Evolutionary conservation across 2,329 filamentous ascomycete species (phyloP).

Genomic region (Aspergillus puulaauensis): DNA sequence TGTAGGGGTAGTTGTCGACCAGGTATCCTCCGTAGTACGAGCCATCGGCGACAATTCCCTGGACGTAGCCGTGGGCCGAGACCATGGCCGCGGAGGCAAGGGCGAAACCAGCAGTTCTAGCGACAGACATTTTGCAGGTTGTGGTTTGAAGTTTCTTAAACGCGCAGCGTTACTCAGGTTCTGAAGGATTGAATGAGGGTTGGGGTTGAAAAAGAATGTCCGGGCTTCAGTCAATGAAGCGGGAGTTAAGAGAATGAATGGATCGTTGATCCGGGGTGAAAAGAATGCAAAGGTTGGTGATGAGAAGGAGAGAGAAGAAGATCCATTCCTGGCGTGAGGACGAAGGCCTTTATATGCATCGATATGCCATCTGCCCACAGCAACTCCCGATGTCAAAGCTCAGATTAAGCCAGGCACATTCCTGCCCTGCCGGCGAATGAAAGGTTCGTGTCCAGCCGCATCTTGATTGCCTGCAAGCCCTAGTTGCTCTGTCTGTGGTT

Average conservation of each 20-base stretch:
- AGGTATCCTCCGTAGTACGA: conserved; percentile 43
- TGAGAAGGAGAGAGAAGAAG: conserved; percentile 17
- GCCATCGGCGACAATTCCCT: conserved; percentile 36
- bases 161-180: conserved; percentile 31
- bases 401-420: conserved; percentile 13
- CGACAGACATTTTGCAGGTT: conserved; percentile 30
- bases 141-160: conserved; percentile 16
- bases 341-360: conserved; percentile 18
- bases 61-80: conserved; percentile 41
- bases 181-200: conserved; percentile 19
- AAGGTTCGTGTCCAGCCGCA: conserved; percentile 19
- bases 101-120: conserved; percentile 33
- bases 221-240: conserved; percentile 38
- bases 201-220: conserved; percentile 30
- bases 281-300: conserved; percentile 32
- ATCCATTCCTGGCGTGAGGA: neutral
- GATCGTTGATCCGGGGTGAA: conserved; percentile 28
- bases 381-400: conserved; percentile 5
- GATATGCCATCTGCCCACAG: neutral
- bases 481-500: conserved; percentile 9
- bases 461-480: conserved; percentile 19
- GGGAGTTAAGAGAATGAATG: conserved; percentile 25
- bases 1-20: conserved; percentile 35
- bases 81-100: conserved; percentile 38
- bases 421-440: conserved; percentile 12